Base-by-base conservation (phyloP, 176 grass and related monocot genomes). In the Musa beccarii region DNA sequence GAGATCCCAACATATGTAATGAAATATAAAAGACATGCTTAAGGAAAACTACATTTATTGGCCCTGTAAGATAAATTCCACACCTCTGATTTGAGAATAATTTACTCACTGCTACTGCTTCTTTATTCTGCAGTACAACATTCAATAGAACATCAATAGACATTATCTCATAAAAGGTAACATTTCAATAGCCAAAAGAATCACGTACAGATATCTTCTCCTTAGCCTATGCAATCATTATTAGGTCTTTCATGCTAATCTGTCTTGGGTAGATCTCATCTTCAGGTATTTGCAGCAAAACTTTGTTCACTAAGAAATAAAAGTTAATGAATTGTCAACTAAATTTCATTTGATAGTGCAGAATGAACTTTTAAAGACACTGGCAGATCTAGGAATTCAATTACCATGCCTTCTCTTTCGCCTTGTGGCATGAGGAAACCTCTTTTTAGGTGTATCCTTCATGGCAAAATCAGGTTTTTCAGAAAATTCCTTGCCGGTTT, bases 201-300 rank as follows among this genome's bases (percentile, higher is more conserved):
- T 59, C 77, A 81, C 86, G 72, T 25, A 86, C 84, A 15, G 81
- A 76, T 19, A 56, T 79, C 65, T 26, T 62, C 56, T 78, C 84
- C 81, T 62, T 92, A 51, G 81, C 77, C 66, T 92, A 81, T 84
- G 85, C 84, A 59, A 89, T 76, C 77, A 92, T 82, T 78, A 87
- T 89, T 52, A 92, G 81, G 77, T 86, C 78, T 9, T 54, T 71
- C 26, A 86, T 77, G 73, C 79, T 82, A 82, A 92, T 79, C 84
- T 86, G 83, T 75, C 81, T 92, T 53, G 53, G 76, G 76, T 92
- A 29, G 66, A 89, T 89, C 64, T 86, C 22, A 1, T 84, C 74
- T 71, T 62, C 55, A 55, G 85, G 85, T 20, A 49, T 89, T 84
- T 89, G 68, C 50, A 92, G 73, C 57, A 89, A 78, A 62, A 51